A percentile compares a stretch with the other conserved stretches of the same genome.
These are phyloP conservation scores for Mortierella alpina DNA, from an alignment of 192 early-diverging fungal species.

Conservation along the genomic window DNA sequence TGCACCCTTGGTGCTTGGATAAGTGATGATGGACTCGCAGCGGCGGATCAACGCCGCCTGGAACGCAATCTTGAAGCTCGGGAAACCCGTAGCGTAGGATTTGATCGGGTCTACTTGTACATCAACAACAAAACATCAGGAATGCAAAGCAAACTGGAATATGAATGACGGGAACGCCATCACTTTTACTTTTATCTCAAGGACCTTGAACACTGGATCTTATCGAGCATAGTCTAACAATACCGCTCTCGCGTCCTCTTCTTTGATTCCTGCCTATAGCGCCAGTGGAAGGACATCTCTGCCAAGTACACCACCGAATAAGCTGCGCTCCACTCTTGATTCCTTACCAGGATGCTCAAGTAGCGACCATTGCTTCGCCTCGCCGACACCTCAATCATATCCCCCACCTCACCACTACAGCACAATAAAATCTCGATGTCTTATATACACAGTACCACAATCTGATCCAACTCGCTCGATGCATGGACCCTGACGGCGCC, in stretches of 20 bases:
- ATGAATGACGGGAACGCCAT: background rate
- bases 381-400: no score
- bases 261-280: conserved; percentile 57
- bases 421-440: no score
- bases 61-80: background rate
- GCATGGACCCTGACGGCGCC: no score
- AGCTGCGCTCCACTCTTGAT: background rate
- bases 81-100: no score
- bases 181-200: background rate
- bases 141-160: background rate
- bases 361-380: no score
- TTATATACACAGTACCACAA: no score
- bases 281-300: conserved; percentile 88
- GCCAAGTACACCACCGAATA: conserved; percentile 66
- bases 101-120: background rate
- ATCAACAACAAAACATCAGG: background rate
- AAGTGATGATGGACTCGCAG: background rate
- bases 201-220: no score
- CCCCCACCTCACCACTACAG: no score
- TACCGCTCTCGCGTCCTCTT: background rate
- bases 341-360: no score
- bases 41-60: background rate
- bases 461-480: no score
- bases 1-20: background rate
- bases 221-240: background rate